Percentiles rank a stretch among this genome's conserved stretches.
Conservation (phyloP, 2,329 filamentous ascomycete species). For the Beauveria medogensis region DNA sequence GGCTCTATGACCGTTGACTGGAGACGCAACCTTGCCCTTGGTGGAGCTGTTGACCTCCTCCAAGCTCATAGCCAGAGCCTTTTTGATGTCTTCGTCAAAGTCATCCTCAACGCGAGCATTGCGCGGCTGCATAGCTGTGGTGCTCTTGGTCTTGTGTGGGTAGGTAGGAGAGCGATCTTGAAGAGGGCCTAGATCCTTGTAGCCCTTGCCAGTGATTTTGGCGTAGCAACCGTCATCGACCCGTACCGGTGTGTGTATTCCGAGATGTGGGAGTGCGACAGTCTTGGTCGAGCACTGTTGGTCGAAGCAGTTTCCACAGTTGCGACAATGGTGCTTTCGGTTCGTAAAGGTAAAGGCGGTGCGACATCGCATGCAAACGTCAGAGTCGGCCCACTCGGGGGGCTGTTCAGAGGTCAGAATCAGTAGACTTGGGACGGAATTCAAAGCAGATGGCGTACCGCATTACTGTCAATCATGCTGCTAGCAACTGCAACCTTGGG, state of each 20-base stretch:
- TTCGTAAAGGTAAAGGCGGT: constrained; percentile 97
- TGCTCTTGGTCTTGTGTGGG: constrained; percentile 57
- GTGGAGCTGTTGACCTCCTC: constrained; percentile 78
- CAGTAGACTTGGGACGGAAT: background rate
- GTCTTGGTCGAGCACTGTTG: constrained; percentile 88
- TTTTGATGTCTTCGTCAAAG: constrained; percentile 92
- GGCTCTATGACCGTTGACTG: constrained; percentile 29
- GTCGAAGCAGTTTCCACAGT: constrained; percentile 96
- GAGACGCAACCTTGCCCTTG: constrained; percentile 62
- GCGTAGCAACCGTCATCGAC: constrained; percentile 95
- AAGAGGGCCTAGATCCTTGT: constrained; percentile 32
- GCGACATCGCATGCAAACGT: constrained; percentile 96
- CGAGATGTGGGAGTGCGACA: constrained; percentile 81
- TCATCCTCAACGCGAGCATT: constrained; percentile 80
- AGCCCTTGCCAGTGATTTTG: constrained; percentile 69
- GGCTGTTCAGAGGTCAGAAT: constrained; percentile 47
- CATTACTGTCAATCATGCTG: constrained; percentile 95
- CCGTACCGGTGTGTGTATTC: constrained; percentile 82
- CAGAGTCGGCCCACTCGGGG: constrained; percentile 94
- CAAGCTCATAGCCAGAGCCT: constrained; percentile 90
- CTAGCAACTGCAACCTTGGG: constrained; percentile 81
- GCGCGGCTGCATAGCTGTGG: constrained; percentile 75
- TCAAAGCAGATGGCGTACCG: constrained; percentile 39
- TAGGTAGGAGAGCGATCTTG: constrained; percentile 41
- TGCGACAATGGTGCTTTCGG: constrained; percentile 94